phyloP scores from a whole-genome alignment of 148 eudicot genomes.

The Amaranthus hypochondriacus region DNA sequence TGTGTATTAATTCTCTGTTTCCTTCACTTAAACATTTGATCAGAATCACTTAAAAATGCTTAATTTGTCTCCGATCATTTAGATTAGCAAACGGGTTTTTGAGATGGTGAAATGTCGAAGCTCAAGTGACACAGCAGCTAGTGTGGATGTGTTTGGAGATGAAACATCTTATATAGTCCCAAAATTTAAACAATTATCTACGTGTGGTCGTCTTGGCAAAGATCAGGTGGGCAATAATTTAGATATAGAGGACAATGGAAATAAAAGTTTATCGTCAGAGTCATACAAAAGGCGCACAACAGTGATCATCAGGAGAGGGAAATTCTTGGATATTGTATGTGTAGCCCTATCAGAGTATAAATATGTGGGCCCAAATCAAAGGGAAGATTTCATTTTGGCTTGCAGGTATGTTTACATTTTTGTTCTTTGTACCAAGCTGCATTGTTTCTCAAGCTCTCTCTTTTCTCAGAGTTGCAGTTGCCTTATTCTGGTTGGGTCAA shows the following conservation, averaged over 20 bases:
- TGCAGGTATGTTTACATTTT: slow-evolving; percentile 63
- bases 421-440: background rate
- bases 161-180: slow-evolving; percentile 15
- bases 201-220: slow-evolving; percentile 28
- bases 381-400: slow-evolving; percentile 86
- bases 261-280: slow-evolving; percentile 56
- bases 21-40: background rate
- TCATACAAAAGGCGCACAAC: slow-evolving; percentile 83
- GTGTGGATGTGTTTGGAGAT: slow-evolving; percentile 25
- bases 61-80: slow-evolving; percentile 7
- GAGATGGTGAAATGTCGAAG: slow-evolving; percentile 63
- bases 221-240: slow-evolving; percentile 23
- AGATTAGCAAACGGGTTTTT: slow-evolving; percentile 92
- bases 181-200: slow-evolving; percentile 16
- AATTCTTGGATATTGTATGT: slow-evolving; percentile 77
- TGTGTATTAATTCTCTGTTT: background rate
- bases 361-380: slow-evolving; percentile 83
- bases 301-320: slow-evolving; percentile 56
- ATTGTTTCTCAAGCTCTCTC: background rate
- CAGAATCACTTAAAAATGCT: background rate
- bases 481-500: background rate
- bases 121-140: slow-evolving; percentile 35
- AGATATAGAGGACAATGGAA: slow-evolving; percentile 35
- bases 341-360: slow-evolving; percentile 87
- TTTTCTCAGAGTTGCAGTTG: background rate